Conservation (phyloP, 257 asterid species). For the Solanum bulbocastanum region DNA sequence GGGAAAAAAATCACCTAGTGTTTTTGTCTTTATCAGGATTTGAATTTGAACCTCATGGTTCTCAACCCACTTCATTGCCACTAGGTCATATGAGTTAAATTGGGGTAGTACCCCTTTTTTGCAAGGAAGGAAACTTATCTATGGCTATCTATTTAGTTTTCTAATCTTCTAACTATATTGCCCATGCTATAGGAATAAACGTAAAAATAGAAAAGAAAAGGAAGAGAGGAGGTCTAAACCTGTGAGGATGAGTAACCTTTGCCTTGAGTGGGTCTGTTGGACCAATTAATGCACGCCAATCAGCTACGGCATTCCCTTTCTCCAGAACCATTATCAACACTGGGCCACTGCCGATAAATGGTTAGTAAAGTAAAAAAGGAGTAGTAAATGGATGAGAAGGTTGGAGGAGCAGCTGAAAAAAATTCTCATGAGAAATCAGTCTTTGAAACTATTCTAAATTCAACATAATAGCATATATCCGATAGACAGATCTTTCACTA, state of each 20-base stretch:
- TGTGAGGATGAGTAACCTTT: slow-evolving; percentile 65
- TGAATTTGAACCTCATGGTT: background rate
- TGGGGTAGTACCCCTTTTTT: background rate
- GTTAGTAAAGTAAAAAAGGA: background rate
- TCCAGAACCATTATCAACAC: slow-evolving; percentile 72
- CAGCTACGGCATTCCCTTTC: slow-evolving; percentile 66
- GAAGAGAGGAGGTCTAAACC: slow-evolving; percentile 27
- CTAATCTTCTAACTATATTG: background rate
- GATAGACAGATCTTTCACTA: background rate
- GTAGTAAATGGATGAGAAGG: background rate
- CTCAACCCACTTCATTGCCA: background rate
- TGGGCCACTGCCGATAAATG: slow-evolving; percentile 42
- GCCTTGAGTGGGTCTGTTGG: slow-evolving; percentile 72
- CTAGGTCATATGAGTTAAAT: background rate
- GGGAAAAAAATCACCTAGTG: background rate
- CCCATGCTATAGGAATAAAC: background rate
- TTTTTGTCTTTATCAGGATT: background rate
- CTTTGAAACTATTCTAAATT: background rate
- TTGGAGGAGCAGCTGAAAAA: background rate
- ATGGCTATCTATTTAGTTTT: background rate
- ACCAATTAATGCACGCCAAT: slow-evolving; percentile 85
- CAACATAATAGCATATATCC: background rate
- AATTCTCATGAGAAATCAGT: background rate
- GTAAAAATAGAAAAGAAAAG: background rate
- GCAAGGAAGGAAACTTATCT: background rate